A percentile compares a stretch with the other conserved stretches of the same genome.
Conservation (phyloP, 2,329 filamentous ascomycete genomes). For the Periconia macrospinosa region DNA sequence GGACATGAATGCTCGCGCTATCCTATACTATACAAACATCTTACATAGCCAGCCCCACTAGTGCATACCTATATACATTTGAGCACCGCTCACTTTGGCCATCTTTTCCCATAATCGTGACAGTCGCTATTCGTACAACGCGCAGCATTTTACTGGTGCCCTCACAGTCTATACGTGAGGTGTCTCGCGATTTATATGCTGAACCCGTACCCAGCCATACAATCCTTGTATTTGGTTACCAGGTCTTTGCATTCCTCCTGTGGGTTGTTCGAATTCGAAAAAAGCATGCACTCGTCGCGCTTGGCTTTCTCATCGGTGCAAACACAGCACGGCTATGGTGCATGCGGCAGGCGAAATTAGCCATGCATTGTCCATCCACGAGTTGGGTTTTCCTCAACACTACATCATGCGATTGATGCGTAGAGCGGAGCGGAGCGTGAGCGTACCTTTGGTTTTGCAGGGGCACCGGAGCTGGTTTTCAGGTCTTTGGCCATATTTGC, state of each 20-base stretch:
- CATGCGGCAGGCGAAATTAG: too few species aligned
- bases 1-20: too few species aligned
- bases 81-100: too few species aligned
- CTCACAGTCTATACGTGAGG: neutral
- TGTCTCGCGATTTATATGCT: slow-evolving; percentile 49
- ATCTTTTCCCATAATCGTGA: too few species aligned
- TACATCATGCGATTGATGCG: neutral
- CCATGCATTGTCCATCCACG: too few species aligned
- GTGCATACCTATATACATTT: too few species aligned
- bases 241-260: slow-evolving; percentile 79
- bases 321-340: slow-evolving; percentile 84
- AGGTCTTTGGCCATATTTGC: slow-evolving; percentile 51
- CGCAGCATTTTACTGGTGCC: too few species aligned
- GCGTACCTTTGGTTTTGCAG: slow-evolving; percentile 50
- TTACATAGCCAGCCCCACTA: too few species aligned
- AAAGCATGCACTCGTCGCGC: slow-evolving; percentile 98
- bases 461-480: slow-evolving; percentile 42
- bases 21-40: too few species aligned
- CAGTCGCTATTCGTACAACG: neutral
- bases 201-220: slow-evolving; percentile 94
- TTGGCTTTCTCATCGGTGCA: slow-evolving; percentile 92
- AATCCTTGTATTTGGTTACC: slow-evolving; percentile 83
- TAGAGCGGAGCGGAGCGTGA: neutral
- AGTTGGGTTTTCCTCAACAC: too few species aligned
- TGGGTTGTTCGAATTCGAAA: slow-evolving; percentile 82